phyloP scores from a whole-genome alignment of 805 yeast species.

The Candida vartiovaarae region DNA sequence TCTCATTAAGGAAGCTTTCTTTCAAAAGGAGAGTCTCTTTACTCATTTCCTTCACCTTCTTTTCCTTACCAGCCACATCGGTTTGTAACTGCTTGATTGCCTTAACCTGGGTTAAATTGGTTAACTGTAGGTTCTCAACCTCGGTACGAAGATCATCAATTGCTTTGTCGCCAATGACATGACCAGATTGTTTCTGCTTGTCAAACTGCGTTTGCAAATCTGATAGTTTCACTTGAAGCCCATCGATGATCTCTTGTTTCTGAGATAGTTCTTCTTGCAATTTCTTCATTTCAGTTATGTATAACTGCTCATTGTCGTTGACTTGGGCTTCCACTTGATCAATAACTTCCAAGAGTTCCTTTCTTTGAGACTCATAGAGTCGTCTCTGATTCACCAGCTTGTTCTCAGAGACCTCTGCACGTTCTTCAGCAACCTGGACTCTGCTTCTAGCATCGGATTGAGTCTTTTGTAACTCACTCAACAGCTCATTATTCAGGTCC shows the following conservation, averaged over 20 bases:
- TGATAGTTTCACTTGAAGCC: conserved; percentile 20
- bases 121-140: conserved; percentile 26
- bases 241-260: conserved; percentile 20
- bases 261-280: conserved; percentile 23
- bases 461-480: conserved; percentile 11
- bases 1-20: conserved; percentile 14
- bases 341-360: conserved; percentile 52
- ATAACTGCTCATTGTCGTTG: conserved; percentile 45
- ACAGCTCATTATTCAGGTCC: conserved; percentile 8
- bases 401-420: conserved; percentile 27
- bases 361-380: conserved; percentile 46
- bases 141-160: conserved; percentile 27
- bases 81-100: conserved; percentile 22
- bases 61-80: conserved; percentile 12
- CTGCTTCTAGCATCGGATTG: conserved; percentile 3
- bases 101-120: conserved; percentile 22
- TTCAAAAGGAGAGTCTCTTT: conserved; percentile 25
- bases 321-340: conserved; percentile 49
- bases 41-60: conserved; percentile 6
- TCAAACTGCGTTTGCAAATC: conserved; percentile 11
- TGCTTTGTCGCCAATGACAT: conserved; percentile 26
- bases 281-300: conserved; percentile 38
- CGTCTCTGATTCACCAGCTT: conserved; percentile 39
- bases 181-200: conserved; percentile 9
- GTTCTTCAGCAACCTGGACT: conserved; percentile 15